Percentiles rank a stretch among this genome's conserved stretches.
Conservation (phyloP, 1,284 basidiomycete species). For the Microbotryum saponariae region DNA sequence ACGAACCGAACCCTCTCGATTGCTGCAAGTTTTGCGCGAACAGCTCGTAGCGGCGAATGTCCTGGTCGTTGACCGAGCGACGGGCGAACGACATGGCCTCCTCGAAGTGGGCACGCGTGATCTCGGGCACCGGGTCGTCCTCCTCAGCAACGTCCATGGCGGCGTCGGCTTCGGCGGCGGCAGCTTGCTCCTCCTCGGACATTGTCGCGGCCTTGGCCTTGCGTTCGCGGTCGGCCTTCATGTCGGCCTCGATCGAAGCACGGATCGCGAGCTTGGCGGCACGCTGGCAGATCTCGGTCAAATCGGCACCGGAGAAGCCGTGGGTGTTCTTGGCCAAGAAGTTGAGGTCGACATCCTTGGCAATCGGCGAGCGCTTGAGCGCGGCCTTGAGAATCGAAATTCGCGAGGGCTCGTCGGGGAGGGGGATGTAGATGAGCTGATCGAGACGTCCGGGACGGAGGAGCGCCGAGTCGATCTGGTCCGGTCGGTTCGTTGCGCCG, state of each 20-base stretch:
- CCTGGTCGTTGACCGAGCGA: conserved; percentile 46
- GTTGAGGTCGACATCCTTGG: conserved; percentile 71
- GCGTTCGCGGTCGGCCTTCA: conserved; percentile 69
- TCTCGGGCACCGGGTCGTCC: conserved; percentile 93
- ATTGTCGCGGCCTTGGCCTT: conserved; percentile 68
- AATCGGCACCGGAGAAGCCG: conserved; percentile 98
- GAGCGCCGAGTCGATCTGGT: conserved; percentile 94
- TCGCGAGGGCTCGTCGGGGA: conserved; percentile 86
- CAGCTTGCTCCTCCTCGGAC: conserved; percentile 52
- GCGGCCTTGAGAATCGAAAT: conserved; percentile 83
- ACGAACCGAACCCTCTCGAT: conserved; percentile 62
- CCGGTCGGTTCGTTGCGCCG: conserved; percentile 97
- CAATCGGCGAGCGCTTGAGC: conserved; percentile 86
- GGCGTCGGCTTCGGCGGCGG: conserved; percentile 54
- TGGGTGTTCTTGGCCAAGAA: conserved; percentile 92
- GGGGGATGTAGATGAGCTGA: conserved; percentile 46
- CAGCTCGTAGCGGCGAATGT: conserved; percentile 91
- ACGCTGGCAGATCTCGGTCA: conserved; percentile 97
- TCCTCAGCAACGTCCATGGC: conserved; percentile 44
- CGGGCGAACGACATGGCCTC: conserved; percentile 81
- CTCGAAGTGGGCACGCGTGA: conserved; percentile 91
- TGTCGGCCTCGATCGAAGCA: conserved; percentile 88
- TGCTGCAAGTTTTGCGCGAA: conserved; percentile 61
- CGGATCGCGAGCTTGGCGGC: conserved; percentile 95
- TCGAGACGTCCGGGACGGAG: conserved; percentile 98